Conservation (phyloP, 169 alveolate genomes). For the Plasmodium relictum region DNA sequence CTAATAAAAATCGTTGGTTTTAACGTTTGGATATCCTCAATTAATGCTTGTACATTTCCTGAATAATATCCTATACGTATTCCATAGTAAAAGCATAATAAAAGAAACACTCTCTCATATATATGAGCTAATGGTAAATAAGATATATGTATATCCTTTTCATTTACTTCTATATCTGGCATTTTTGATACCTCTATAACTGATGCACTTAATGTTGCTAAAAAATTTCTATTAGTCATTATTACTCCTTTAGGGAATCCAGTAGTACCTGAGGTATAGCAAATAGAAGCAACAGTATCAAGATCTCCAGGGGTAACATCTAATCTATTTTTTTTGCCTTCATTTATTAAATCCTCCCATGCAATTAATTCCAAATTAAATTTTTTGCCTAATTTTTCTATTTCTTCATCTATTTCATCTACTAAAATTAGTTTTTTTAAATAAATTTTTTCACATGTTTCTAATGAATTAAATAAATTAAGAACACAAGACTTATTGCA, state of each 20-base stretch:
- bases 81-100: slow-evolving; percentile 84
- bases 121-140: slow-evolving; percentile 97
- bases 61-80: slow-evolving; percentile 91
- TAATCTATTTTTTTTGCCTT: slow-evolving; percentile 76
- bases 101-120: slow-evolving; percentile 92
- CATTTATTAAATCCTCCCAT: slow-evolving; percentile 79
- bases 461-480: slow-evolving; percentile 54
- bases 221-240: slow-evolving; percentile 87
- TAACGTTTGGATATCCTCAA: slow-evolving; percentile 93
- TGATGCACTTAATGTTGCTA: slow-evolving; percentile 20
- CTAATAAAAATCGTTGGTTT: slow-evolving; percentile 95
- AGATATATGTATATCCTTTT: slow-evolving; percentile 91
- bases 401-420: slow-evolving; percentile 40
- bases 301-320: slow-evolving; percentile 83
- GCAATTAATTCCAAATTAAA: slow-evolving; percentile 60
- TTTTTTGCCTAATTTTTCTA: slow-evolving; percentile 36
- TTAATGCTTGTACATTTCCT: slow-evolving; percentile 92
- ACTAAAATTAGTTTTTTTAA: slow-evolving; percentile 53
- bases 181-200: slow-evolving; percentile 20
- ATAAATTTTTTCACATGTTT: slow-evolving; percentile 22
- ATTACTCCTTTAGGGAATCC: slow-evolving; percentile 98
- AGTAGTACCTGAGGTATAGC: slow-evolving; percentile 98
- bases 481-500: slow-evolving; percentile 40
- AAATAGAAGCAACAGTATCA: slow-evolving; percentile 91
- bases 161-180: slow-evolving; percentile 34